These are phyloP conservation scores for Trichoderma aggressivum DNA, from an alignment of 2,329 filamentous ascomycete genomes.

Conservation along the genomic window DNA sequence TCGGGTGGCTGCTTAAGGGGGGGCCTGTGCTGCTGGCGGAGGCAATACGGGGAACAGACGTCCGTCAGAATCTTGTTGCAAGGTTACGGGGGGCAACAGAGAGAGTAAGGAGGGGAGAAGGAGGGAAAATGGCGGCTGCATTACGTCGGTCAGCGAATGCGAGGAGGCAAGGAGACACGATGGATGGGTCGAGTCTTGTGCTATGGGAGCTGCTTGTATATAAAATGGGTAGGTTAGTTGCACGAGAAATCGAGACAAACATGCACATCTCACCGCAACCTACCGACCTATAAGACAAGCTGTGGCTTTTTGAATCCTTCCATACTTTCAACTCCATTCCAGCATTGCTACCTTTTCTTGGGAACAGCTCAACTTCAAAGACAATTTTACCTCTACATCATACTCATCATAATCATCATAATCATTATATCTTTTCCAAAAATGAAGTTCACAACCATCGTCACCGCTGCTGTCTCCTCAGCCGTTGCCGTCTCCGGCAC, in stretches of 20 bases:
- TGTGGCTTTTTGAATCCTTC: neutral
- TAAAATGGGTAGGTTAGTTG: neutral
- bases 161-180: neutral
- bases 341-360: neutral
- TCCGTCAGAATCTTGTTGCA: slow-evolving; percentile 7
- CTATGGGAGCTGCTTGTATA: neutral
- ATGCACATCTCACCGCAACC: neutral
- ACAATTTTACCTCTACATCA: neutral
- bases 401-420: neutral
- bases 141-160: slow-evolving; percentile 11
- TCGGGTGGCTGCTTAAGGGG: slow-evolving; percentile 8
- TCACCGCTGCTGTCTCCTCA: slow-evolving; percentile 24
- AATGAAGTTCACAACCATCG: slow-evolving; percentile 32
- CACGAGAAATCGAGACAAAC: slow-evolving; percentile 6
- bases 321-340: neutral
- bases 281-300: neutral
- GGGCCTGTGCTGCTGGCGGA: neutral
- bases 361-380: neutral
- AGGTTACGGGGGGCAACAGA: neutral
- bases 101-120: neutral
- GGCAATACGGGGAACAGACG: slow-evolving; percentile 2
- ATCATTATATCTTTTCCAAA: neutral
- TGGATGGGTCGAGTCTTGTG: neutral
- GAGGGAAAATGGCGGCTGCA: neutral
- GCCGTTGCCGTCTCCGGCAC: slow-evolving; percentile 26